These are phyloP conservation scores for Curvularia sp. DNA, from an alignment of 2,329 filamentous ascomycete species.

Conservation along the genomic window DNA sequence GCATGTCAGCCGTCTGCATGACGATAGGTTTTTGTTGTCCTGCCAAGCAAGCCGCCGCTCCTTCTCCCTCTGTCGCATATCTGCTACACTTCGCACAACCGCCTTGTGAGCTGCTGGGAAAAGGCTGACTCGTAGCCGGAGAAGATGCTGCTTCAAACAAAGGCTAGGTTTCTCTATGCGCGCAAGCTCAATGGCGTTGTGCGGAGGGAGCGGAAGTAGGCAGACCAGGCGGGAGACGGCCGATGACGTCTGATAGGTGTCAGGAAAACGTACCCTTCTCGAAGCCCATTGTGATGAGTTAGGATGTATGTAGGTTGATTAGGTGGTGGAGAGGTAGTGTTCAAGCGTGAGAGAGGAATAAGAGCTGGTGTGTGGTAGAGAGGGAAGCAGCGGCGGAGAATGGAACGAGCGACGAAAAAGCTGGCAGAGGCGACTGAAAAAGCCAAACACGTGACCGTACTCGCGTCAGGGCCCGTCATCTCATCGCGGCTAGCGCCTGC, in stretches of 20 bases:
- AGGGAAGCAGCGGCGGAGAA: constrained; percentile 23
- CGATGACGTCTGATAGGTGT: constrained; percentile 42
- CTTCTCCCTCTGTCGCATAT: constrained; percentile 39
- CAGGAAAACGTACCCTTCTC: constrained; percentile 47
- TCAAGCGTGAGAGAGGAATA: not conserved
- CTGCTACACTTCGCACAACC: constrained; percentile 26
- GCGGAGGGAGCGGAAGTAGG: constrained; percentile 10
- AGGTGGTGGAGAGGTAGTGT: constrained; percentile 5
- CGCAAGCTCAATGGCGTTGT: constrained; percentile 36
- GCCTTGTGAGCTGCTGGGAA: constrained; percentile 18
- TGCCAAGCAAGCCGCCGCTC: constrained; percentile 24
- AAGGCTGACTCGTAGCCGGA: not conserved
- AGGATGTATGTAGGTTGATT: constrained; percentile 22
- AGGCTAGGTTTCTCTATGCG: constrained; percentile 21
- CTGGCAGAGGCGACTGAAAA: constrained; percentile 36
- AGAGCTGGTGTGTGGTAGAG: constrained; percentile 16
- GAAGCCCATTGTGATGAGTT: constrained; percentile 50
- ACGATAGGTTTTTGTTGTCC: constrained; percentile 12
- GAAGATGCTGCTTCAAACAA: constrained; percentile 13
- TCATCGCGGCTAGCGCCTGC: constrained; percentile 7
- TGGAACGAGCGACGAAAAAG: constrained; percentile 33
- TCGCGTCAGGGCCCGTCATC: constrained; percentile 7
- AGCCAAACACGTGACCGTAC: constrained; percentile 13
- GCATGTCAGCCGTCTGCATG: constrained; percentile 32
- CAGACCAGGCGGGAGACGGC: constrained; percentile 29